Percentiles rank a stretch among this genome's conserved stretches.
Conservation (phyloP, 257 asterid species). For the Solanum bulbocastanum region DNA sequence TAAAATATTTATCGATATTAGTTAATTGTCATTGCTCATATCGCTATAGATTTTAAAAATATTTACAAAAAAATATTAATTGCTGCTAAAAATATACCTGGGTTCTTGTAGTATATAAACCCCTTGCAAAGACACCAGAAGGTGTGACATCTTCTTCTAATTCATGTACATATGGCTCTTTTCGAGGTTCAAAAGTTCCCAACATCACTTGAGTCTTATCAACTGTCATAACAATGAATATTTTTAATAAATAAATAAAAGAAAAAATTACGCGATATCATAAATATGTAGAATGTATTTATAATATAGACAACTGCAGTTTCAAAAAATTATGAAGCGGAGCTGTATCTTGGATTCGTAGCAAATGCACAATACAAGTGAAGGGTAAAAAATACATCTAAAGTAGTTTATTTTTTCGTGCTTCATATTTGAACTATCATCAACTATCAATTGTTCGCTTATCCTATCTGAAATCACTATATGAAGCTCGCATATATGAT, state of each 20-base stretch:
- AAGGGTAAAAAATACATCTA: background rate
- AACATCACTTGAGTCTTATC: conserved; percentile 25
- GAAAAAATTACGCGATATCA: background rate
- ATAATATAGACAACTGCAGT: background rate
- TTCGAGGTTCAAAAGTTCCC: conserved; percentile 28
- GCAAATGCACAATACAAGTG: background rate
- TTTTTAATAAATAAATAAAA: background rate
- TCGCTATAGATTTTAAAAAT: accelerated
- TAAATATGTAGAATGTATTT: background rate
- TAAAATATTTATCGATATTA: too few relatives aligned
- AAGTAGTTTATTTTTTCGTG: background rate
- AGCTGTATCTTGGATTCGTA: background rate
- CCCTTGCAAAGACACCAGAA: conserved; percentile 39
- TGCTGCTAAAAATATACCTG: conserved; percentile 12
- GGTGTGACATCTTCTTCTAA: conserved; percentile 40
- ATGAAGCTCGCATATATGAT: background rate
- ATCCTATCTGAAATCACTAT: accelerated
- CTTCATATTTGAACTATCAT: background rate
- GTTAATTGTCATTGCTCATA: accelerated
- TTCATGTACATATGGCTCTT: conserved; percentile 26
- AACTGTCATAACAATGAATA: conserved; percentile 8
- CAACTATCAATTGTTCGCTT: background rate
- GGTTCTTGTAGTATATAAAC: conserved; percentile 41
- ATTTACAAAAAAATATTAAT: too few relatives aligned
- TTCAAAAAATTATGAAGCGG: background rate